phyloP scores from a whole-genome alignment of 176 grass and related monocot genomes.

The Pontederia crassipes region DNA sequence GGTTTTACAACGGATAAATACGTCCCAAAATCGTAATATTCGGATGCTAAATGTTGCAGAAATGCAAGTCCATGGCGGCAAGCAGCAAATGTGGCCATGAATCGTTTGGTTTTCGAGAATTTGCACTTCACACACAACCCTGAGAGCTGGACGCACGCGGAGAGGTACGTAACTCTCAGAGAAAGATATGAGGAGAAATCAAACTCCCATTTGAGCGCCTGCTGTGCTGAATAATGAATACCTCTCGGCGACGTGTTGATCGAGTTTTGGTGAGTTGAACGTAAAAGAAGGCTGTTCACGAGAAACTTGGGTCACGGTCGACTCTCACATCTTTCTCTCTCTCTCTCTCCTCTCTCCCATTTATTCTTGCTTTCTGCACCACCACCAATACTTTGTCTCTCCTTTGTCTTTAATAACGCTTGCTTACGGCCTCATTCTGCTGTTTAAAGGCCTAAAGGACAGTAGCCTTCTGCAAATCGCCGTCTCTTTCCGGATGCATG shows the following conservation, averaged over 20 bases:
- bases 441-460: constrained; percentile 18
- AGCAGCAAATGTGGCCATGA: too few species aligned
- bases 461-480: too few species aligned
- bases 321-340: constrained; percentile 3
- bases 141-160: too few species aligned
- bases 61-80: too few species aligned
- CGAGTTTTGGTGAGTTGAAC: not conserved
- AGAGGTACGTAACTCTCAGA: too few species aligned
- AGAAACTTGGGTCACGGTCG: constrained; percentile 4
- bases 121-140: too few species aligned
- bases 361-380: not conserved
- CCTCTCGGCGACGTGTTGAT: not conserved
- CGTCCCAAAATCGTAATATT: too few species aligned
- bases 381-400: not conserved
- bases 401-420: constrained; percentile 22
- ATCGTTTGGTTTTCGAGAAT: too few species aligned
- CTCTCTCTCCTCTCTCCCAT: not conserved
- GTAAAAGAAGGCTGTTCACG: not conserved
- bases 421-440: constrained; percentile 21
- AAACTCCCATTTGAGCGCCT: too few species aligned
- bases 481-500: not conserved
- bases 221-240: not conserved
- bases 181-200: too few species aligned
- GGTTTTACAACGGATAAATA: too few species aligned
- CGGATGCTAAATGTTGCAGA: too few species aligned